Conservation (phyloP, 805 yeast genomes). For the Alloascoidea hylecoeti region DNA sequence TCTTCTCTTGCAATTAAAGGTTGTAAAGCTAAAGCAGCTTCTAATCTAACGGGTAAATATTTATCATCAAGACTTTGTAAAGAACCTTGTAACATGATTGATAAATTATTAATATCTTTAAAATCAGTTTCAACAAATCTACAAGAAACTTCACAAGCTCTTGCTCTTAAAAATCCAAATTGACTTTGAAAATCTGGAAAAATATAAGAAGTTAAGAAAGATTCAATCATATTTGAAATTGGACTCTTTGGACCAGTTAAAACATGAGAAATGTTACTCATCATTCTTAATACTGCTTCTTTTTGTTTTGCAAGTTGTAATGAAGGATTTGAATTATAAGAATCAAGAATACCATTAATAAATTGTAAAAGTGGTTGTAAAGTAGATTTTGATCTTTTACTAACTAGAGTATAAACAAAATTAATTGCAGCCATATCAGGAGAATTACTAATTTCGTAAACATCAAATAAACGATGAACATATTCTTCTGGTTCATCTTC, state of each 20-base stretch:
- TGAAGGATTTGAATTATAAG: constrained; percentile 18
- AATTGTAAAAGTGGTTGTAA: constrained; percentile 41
- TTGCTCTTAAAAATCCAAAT: constrained; percentile 52
- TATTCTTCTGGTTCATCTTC: constrained; percentile 61
- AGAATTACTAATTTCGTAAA: constrained; percentile 36
- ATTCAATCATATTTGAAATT: constrained; percentile 49
- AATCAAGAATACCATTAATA: constrained; percentile 31
- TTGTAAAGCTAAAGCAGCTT: constrained; percentile 79
- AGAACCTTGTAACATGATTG: constrained; percentile 25
- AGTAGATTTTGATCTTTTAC: constrained; percentile 16
- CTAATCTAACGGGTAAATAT: constrained; percentile 62
- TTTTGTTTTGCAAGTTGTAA: constrained; percentile 37
- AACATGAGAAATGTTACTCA: constrained; percentile 54
- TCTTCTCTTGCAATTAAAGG: constrained; percentile 51
- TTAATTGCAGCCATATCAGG: constrained; percentile 61
- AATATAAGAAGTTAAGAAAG: constrained; percentile 45
- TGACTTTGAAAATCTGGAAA: constrained; percentile 58
- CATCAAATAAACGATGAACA: constrained; percentile 45
- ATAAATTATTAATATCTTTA: constrained; percentile 53
- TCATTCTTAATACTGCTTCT: constrained; percentile 69
- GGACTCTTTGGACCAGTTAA: constrained; percentile 44
- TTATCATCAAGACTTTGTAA: constrained; percentile 29
- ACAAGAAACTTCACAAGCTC: constrained; percentile 30
- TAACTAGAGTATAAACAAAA: constrained; percentile 25
- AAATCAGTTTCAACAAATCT: constrained; percentile 53